Percentiles rank a stretch among this genome's conserved stretches.
phyloP scores from a whole-genome alignment of 768 basidiomycete genomes.

The Auriculariales sp. region DNA sequence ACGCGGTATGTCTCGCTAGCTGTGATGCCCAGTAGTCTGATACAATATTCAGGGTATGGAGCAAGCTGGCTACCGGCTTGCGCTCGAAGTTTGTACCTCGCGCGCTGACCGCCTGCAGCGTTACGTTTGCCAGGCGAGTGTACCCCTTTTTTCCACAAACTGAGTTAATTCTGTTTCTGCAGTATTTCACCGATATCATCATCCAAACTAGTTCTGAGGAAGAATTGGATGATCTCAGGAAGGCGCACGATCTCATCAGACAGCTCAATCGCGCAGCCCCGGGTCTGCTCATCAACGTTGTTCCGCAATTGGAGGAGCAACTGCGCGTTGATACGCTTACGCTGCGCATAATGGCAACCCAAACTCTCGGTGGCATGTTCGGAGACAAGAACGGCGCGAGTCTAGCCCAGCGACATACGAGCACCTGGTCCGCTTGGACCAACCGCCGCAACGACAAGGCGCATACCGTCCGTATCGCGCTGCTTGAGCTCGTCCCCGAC shows the following conservation, averaged over 20 bases:
- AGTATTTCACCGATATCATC: conserved; percentile 84
- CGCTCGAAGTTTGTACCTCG: conserved; percentile 70
- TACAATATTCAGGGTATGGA: conserved; percentile 37
- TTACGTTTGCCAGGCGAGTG: conserved; percentile 50
- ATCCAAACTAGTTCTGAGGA: conserved; percentile 27
- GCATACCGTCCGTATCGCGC: conserved; percentile 53
- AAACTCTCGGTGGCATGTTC: conserved; percentile 84
- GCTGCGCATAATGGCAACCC: conserved; percentile 68
- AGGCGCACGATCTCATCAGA: conserved; percentile 76
- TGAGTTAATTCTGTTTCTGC: conserved; percentile 17
- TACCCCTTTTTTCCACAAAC: conserved; percentile 22
- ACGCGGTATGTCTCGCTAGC: conserved; percentile 33
- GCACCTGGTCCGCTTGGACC: conserved; percentile 78
- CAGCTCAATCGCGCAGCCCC: conserved; percentile 71
- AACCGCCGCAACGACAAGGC: conserved; percentile 64
- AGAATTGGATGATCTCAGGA: conserved; percentile 52
- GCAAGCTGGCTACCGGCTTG: conserved; percentile 66
- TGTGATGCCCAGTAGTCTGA: neutral
- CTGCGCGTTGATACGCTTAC: conserved; percentile 59
- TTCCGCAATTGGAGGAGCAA: conserved; percentile 88
- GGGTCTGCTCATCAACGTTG: conserved; percentile 69
- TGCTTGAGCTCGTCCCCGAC: conserved; percentile 54
- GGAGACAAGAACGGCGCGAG: conserved; percentile 60
- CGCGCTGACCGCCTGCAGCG: conserved; percentile 80
- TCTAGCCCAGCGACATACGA: conserved; percentile 63